These are phyloP conservation scores for Cairneyella variabilis DNA, from an alignment of 495 filamentous ascomycete species.

Conservation along the genomic window DNA sequence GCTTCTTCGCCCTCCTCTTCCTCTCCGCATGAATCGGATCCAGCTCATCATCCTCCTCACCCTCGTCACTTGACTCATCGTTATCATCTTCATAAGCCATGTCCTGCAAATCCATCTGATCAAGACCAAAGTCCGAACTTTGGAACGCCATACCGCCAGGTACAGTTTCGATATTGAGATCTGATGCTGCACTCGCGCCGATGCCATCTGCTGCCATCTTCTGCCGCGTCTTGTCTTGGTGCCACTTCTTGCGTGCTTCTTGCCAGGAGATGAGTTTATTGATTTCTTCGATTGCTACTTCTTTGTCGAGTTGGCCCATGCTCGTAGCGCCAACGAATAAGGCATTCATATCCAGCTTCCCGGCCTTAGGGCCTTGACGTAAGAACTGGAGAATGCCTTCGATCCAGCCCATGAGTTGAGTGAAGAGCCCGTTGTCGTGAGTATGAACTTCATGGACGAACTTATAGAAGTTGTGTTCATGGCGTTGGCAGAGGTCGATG, in stretches of 20 bases:
- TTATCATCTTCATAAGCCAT: conserved; percentile 72
- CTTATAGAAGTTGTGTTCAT: conserved; percentile 97
- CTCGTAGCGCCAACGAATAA: conserved; percentile 76
- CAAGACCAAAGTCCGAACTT: conserved; percentile 81
- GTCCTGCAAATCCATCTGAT: conserved; percentile 82
- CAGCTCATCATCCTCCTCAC: conserved; percentile 69
- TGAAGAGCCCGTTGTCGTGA: conserved; percentile 97
- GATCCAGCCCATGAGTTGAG: conserved; percentile 93
- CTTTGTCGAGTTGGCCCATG: conserved; percentile 61
- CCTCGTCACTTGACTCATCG: conserved; percentile 58
- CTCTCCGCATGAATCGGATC: conserved; percentile 88
- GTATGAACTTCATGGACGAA: conserved; percentile 97
- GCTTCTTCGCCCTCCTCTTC: conserved; percentile 64
- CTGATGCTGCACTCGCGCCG: conserved; percentile 23
- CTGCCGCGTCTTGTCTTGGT: conserved; percentile 93
- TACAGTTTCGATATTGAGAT: conserved; percentile 20
- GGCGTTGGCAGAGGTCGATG: conserved; percentile 92
- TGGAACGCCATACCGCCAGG: conserved; percentile 57
- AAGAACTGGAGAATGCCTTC: conserved; percentile 96
- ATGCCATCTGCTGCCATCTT: conserved; percentile 92
- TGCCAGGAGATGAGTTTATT: conserved; percentile 88
- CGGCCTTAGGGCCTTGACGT: conserved; percentile 72
- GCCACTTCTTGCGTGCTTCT: conserved; percentile 91
- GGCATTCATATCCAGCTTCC: conserved; percentile 88
- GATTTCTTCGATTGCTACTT: conserved; percentile 74